Evolutionary conservation across 495 filamentous ascomycete species (phyloP).

Genomic region (Aspergillus ellipticus): DNA sequence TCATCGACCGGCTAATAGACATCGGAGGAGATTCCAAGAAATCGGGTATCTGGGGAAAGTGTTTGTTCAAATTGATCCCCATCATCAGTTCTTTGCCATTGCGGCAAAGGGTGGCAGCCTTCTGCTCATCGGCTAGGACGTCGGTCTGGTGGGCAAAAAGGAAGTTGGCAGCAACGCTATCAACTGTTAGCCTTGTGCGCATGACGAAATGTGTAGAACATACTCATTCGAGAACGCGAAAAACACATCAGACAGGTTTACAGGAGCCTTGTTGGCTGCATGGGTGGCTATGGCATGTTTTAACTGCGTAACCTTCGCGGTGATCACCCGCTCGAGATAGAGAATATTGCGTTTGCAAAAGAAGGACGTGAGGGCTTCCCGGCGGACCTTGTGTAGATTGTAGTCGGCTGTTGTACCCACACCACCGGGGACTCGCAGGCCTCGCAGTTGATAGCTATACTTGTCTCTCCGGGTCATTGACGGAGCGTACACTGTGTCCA

Average conservation of each 20-base stretch:
- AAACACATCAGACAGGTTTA: slow-evolving; percentile 39
- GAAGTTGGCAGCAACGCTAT: slow-evolving; percentile 37
- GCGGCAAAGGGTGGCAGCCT: slow-evolving; percentile 27
- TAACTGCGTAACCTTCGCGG: slow-evolving; percentile 33
- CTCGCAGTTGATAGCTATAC: slow-evolving; percentile 19
- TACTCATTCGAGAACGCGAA: slow-evolving; percentile 33
- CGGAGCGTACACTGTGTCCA: slow-evolving; percentile 25
- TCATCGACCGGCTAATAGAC: slow-evolving; percentile 33
- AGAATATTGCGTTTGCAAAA: slow-evolving; percentile 33
- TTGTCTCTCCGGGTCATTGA: slow-evolving; percentile 19
- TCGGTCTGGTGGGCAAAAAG: slow-evolving; percentile 34
- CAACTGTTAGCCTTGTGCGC: slow-evolving; percentile 6
- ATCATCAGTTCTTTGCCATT: slow-evolving; percentile 33
- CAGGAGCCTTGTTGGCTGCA: slow-evolving; percentile 24
- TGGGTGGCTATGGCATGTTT: slow-evolving; percentile 21
- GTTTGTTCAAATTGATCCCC: slow-evolving; percentile 38
- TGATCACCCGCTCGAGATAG: slow-evolving; percentile 26
- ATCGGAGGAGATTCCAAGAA: slow-evolving; percentile 34
- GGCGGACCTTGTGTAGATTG: slow-evolving; percentile 31
- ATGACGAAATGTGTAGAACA: slow-evolving; percentile 7
- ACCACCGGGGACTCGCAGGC: slow-evolving; percentile 11
- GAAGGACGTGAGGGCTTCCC: slow-evolving; percentile 33
- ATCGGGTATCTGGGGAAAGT: slow-evolving; percentile 37
- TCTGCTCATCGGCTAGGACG: slow-evolving; percentile 29
- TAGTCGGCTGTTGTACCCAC: slow-evolving; percentile 22